Percentiles rank a stretch among this genome's conserved stretches.
Evolutionary conservation across 1,139 yeast genomes (phyloP).

Genomic region (Debaryomyces fabryi): DNA sequence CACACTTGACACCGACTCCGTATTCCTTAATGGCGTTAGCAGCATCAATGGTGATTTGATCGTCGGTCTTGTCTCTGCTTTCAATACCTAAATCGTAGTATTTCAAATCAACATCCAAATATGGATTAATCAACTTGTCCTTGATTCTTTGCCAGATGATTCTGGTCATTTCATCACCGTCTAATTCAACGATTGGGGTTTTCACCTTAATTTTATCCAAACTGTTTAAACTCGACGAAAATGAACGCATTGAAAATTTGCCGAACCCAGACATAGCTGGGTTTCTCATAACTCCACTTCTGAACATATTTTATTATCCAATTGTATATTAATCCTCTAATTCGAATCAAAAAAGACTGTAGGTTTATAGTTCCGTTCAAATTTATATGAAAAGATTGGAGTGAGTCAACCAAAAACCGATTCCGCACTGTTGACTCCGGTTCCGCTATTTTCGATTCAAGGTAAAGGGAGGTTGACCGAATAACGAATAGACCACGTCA

Average conservation of each 20-base stretch:
- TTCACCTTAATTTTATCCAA: constrained; percentile 63
- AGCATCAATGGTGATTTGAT: constrained; percentile 72
- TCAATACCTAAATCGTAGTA: constrained; percentile 76
- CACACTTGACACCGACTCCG: constrained; percentile 85
- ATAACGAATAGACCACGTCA: not conserved
- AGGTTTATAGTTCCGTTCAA: not conserved
- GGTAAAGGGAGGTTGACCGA: not conserved
- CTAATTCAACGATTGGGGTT: constrained; percentile 78
- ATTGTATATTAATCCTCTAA: not conserved
- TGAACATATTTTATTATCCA: constrained; percentile 2
- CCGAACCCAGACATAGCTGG: not conserved
- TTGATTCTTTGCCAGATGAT: constrained; percentile 81
- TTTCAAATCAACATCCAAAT: constrained; percentile 69
- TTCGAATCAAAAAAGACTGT: not conserved
- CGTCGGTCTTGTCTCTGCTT: constrained; percentile 71
- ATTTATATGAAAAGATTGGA: not conserved
- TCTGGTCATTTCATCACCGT: constrained; percentile 87
- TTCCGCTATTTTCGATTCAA: constrained; percentile 2
- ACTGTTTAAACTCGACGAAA: constrained; percentile 23
- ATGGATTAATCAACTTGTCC: constrained; percentile 68
- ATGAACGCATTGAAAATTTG: constrained; percentile 19
- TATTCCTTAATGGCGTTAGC: constrained; percentile 74
- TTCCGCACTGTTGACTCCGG: constrained; percentile 1
- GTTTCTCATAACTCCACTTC: not conserved
- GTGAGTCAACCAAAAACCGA: constrained; percentile 7